Conservation (phyloP, 202 grass and related monocot species). For the Hordeum pubiflorum region DNA sequence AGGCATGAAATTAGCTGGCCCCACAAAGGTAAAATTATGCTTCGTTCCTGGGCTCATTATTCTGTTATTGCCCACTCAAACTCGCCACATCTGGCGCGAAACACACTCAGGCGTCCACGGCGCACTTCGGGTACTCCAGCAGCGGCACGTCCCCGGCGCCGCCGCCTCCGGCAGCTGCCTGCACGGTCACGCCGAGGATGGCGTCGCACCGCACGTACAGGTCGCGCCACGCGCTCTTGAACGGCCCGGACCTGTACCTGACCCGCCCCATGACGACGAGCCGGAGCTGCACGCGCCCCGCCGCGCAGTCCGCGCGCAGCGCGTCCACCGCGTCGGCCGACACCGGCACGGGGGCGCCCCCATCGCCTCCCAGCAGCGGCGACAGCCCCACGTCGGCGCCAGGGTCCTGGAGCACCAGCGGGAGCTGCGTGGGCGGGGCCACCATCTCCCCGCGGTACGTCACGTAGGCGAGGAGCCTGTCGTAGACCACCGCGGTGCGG, state of each 20-base stretch:
- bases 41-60: conserved; percentile 6
- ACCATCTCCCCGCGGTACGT: conserved; percentile 54
- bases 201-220: conserved; percentile 61
- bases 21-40: neutral
- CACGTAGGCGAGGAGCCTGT: conserved; percentile 37
- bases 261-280: conserved; percentile 54
- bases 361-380: conserved; percentile 47
- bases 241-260: conserved; percentile 54
- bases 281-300: conserved; percentile 45
- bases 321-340: conserved; percentile 31
- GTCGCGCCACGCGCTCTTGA: conserved; percentile 45
- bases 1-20: neutral
- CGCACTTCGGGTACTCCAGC: conserved; percentile 57
- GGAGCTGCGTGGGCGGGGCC: conserved; percentile 41
- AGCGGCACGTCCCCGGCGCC: conserved; percentile 35
- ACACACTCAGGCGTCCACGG: conserved; percentile 38
- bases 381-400: conserved; percentile 39
- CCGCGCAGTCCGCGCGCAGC: conserved; percentile 40
- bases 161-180: neutral
- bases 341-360: conserved; percentile 40
- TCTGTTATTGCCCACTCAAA: neutral
- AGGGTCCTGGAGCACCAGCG: conserved; percentile 41
- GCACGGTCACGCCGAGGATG: conserved; percentile 28
- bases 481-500: conserved; percentile 41
- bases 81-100: neutral